phyloP scores from a whole-genome alignment of 805 yeast genomes.

The Candida stauntonica region DNA sequence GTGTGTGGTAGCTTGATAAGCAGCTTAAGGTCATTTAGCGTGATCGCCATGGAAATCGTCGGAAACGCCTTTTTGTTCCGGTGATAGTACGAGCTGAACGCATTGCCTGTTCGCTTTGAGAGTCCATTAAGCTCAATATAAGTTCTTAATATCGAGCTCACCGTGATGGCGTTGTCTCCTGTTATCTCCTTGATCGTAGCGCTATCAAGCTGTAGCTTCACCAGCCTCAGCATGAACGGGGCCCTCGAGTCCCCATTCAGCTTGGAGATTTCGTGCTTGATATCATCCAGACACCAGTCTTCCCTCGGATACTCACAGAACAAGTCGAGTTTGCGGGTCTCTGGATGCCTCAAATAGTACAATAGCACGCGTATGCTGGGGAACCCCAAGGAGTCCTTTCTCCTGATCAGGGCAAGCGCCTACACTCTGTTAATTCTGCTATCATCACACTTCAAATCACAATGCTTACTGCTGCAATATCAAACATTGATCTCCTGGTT shows the following conservation, averaged over 20 bases:
- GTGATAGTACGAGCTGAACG: conserved; percentile 8
- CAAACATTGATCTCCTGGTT: conserved; percentile 3
- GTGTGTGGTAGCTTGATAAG: neutral
- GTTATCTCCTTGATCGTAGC: too few species aligned
- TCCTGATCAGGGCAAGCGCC: conserved; percentile 20
- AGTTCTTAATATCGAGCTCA: conserved; percentile 1
- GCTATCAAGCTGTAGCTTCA: too few species aligned
- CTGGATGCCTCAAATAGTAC: neutral
- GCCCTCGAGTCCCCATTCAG: too few species aligned
- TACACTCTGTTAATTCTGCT: too few species aligned
- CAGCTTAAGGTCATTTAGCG: conserved; percentile 1
- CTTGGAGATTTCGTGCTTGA: too few species aligned
- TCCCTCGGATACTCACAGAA: neutral
- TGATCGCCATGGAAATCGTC: neutral
- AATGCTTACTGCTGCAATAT: conserved; percentile 5
- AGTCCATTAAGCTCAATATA: conserved; percentile 4
- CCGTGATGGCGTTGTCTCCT: neutral
- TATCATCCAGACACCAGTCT: too few species aligned
- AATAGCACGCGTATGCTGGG: conserved; percentile 3
- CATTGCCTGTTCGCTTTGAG: conserved; percentile 3
- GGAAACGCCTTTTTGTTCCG: conserved; percentile 1
- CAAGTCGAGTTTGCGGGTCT: neutral
- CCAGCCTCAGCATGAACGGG: too few species aligned
- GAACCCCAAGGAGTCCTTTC: conserved; percentile 13
- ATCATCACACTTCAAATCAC: neutral